Evolutionary conservation across 2,329 filamentous ascomycete species (phyloP), one percentile per base, ranked within the genome.

Genomic region (Tolypocladium ovalisporum): DNA sequence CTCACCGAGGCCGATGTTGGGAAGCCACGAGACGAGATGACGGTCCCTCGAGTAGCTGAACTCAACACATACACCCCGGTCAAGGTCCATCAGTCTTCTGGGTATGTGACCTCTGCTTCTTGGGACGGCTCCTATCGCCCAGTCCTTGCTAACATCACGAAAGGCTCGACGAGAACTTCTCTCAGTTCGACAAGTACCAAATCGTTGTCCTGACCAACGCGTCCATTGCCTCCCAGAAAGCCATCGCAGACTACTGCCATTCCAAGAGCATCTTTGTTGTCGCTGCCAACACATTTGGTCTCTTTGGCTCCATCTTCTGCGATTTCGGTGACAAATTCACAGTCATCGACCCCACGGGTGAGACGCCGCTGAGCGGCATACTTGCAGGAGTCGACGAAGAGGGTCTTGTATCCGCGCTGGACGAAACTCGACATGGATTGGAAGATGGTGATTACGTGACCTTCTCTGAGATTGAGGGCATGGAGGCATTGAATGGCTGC

Each of bases 381-480:
- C 82, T 99, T 56, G 93, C 93, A 49, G 88, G 82, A 56, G 94
- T 99, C 64, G 85, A 95, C 65, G 88, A 94, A 61, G 89, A 94
- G 51, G 94, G 94, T 24, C 71, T 97, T 54, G 93, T 99, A 4
- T 96, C 93, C 15, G 91, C 92, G 12, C 79, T 97, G 34, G 94
- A 99, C 64, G 94, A 99, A 77, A 94, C 91, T 12, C 84, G 94
- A 57, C 94, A 99, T 71, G 94, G 94, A 6, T 79, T 99, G 42
- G 91, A 97, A 72, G 94, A 99, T 78, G 94, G 93, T 27, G 94
- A 99, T 71, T 96, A 87, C 70, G 91, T 99, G 57, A 96, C 90
- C 10, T 99, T 99, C 71, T 87, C 89, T 2, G 94, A 99, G 71
- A 71, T 99, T 27, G 85, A 94, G 76, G 94, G 94, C 27, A 90